Conservation (phyloP, 1,284 basidiomycete species). For the Cutaneotrichosporon dermatis region DNA sequence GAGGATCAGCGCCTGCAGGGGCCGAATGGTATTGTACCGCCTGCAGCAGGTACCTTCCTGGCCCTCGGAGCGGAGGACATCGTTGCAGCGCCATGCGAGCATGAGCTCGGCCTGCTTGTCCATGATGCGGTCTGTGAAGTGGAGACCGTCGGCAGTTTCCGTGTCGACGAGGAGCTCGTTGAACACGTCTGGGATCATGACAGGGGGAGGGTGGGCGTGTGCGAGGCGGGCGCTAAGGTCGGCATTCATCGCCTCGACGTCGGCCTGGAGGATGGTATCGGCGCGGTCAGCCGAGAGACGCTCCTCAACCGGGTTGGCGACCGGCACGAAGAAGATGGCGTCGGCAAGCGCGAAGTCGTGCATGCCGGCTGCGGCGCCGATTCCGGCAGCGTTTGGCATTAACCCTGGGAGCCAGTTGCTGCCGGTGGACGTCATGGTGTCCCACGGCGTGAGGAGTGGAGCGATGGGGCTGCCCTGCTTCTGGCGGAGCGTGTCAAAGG, state of each 20-base stretch:
- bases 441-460: conserved; percentile 40
- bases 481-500: conserved; percentile 55
- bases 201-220: conserved; percentile 49
- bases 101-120: conserved; percentile 70
- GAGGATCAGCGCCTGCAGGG: conserved; percentile 61
- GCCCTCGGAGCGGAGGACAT: conserved; percentile 62
- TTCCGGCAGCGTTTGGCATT: background rate
- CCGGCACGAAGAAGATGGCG: conserved; percentile 61
- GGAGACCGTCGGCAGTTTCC: conserved; percentile 75
- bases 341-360: conserved; percentile 10
- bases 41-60: conserved; percentile 79
- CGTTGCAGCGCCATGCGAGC: conserved; percentile 76
- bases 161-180: conserved; percentile 68
- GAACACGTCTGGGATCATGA: conserved; percentile 67
- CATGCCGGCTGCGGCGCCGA: background rate
- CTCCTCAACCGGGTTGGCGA: conserved; percentile 70
- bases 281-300: conserved; percentile 62
- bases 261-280: conserved; percentile 63
- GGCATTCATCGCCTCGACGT: conserved; percentile 83
- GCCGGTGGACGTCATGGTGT: conserved; percentile 25
- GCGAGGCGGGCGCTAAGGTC: conserved; percentile 66
- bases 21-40: conserved; percentile 63
- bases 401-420: conserved; percentile 10
- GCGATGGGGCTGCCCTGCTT: conserved; percentile 37
- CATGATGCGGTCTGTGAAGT: conserved; percentile 65